Base-by-base conservation (phyloP, 495 filamentous ascomycete genomes). In the Sordaria brevicollis region DNA sequence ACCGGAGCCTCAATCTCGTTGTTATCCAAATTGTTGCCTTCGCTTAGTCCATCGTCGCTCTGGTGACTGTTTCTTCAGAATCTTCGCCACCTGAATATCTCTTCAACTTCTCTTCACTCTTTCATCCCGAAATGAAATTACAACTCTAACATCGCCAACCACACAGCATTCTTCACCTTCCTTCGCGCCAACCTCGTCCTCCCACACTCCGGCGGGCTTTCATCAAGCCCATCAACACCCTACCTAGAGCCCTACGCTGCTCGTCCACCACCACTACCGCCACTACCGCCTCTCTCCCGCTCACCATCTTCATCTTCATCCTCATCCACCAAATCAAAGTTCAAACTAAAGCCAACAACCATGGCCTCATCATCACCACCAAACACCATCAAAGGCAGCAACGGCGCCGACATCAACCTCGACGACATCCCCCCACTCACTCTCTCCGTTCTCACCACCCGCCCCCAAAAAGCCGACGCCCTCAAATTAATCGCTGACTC, bases 131-230 rank as follows among this genome's bases (percentile, higher is more conserved):
- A 72, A 31, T n/a, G n/a, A n/a, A 74, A 37, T 74, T 71, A 70
- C 71, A 71, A 67, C 72, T 70, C 70, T 70, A 67, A 70, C 70
- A 72, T 62, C 54, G 31, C 65, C 34, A 38, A 39, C 36, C 49
- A 49, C 67, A n/a, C 71, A 87, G 85, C 85, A 43, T 87, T 87
- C 78, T 86, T 87, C 74, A 81, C 81, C 69, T 86, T 86, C 75
- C 79, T 87, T 31, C 82, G 84, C 65, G 85, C 84, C 67, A 87
- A 87, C 73, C 81, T 87, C 68, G 82, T 85, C 43, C 83, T 86
- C 38, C 83, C 81, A 19, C 76, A 84, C 39, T 82, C 80, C 35
- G 78, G 79, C 67, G 49, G 49, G 49, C 72, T 82, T 71, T 83
- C 82, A 21, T 81, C 79, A 70, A 77, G 77, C 68, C 71, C 74